phyloP scores from a whole-genome alignment of 768 basidiomycete species.

The Leccinum broughii region DNA sequence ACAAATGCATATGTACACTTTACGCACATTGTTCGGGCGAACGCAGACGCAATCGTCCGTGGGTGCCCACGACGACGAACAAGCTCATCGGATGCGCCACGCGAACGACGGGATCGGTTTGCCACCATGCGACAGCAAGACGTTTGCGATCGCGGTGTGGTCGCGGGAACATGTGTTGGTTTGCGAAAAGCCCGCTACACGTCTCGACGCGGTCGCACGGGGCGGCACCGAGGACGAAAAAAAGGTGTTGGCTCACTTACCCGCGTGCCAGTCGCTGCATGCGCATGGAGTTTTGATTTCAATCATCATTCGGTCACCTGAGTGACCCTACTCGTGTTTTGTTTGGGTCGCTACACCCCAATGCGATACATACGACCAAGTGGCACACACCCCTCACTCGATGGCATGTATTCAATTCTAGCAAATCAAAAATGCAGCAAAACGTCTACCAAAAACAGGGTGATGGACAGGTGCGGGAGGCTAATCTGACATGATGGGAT shows the following conservation, averaged over 20 bases:
- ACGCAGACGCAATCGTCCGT: constrained; percentile 14
- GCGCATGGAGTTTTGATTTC: constrained; percentile 2
- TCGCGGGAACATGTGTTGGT: constrained; percentile 25
- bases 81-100: constrained; percentile 5
- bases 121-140: constrained; percentile 13
- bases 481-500: constrained; percentile 22
- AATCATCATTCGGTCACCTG: not conserved
- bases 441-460: constrained; percentile 16
- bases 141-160: constrained; percentile 26
- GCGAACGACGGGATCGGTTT: constrained; percentile 13
- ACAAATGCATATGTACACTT: constrained; percentile 8
- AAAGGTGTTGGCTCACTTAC: constrained; percentile 4
- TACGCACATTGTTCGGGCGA: not conserved
- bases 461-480: constrained; percentile 17
- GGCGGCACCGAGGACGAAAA: constrained; percentile 6
- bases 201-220: constrained; percentile 2
- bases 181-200: constrained; percentile 14
- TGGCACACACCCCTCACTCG: constrained; percentile 13
- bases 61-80: not conserved
- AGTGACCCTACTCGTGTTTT: not conserved
- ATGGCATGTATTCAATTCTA: constrained; percentile 5
- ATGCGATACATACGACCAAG: not conserved
- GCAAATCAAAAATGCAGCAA: constrained; percentile 13
- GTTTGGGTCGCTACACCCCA: not conserved
- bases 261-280: constrained; percentile 5